Conservation (phyloP, 495 filamentous ascomycete species). For the Penicillium nucicola region DNA sequence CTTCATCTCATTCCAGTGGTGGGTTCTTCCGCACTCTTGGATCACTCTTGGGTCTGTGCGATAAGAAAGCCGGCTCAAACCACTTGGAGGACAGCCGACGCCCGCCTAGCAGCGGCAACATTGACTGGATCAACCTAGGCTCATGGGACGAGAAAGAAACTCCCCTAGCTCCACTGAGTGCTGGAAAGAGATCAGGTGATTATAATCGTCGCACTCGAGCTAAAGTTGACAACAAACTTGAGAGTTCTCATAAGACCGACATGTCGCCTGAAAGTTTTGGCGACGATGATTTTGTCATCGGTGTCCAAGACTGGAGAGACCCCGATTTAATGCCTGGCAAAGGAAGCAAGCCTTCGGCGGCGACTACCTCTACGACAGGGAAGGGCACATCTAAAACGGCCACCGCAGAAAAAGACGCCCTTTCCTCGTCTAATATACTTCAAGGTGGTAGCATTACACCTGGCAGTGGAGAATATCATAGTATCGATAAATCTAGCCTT, state of each 20-base stretch:
- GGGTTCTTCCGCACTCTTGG: slow-evolving; percentile 55
- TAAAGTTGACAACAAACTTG: slow-evolving; percentile 11
- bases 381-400: slow-evolving; percentile 24
- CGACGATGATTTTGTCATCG: slow-evolving; percentile 80
- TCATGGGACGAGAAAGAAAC: slow-evolving; percentile 60
- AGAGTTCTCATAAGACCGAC: slow-evolving; percentile 17
- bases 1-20: slow-evolving; percentile 30
- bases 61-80: slow-evolving; percentile 20
- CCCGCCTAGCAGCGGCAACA: slow-evolving; percentile 77
- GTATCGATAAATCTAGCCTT: slow-evolving; percentile 29
- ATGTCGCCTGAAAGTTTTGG: slow-evolving; percentile 23
- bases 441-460: slow-evolving; percentile 72
- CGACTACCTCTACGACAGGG: slow-evolving; percentile 20
- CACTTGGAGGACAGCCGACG: slow-evolving; percentile 55
- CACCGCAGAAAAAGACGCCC: slow-evolving; percentile 23
- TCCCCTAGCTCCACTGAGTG: slow-evolving; percentile 20
- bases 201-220: slow-evolving; percentile 4
- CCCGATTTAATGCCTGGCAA: slow-evolving; percentile 63
- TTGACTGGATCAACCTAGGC: slow-evolving; percentile 72
- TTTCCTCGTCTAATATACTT: slow-evolving; percentile 39
- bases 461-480: slow-evolving; percentile 70
- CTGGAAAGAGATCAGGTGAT: slow-evolving; percentile 8
- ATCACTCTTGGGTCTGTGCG: slow-evolving; percentile 52
- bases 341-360: slow-evolving; percentile 24
- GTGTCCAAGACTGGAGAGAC: slow-evolving; percentile 90